A percentile compares a stretch with the other conserved stretches of the same genome.
Conservation (phyloP, 495 filamentous ascomycete species). For the Hypomontagnella monticulosa region DNA sequence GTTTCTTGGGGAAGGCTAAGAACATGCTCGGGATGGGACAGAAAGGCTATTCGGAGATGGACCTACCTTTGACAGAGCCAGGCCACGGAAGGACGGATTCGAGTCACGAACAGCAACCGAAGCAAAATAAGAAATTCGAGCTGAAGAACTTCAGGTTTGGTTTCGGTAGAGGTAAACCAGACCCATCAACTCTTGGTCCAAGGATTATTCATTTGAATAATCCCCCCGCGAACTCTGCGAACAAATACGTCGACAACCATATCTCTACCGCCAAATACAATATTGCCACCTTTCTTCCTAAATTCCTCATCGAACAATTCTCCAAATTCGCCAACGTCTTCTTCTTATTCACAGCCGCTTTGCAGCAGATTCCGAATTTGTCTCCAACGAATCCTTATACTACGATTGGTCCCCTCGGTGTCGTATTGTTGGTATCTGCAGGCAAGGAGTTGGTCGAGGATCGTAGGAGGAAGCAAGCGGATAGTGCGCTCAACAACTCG, state of each 20-base stretch:
- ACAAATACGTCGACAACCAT: conserved; percentile 95
- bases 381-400: conserved; percentile 96
- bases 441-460: conserved; percentile 96
- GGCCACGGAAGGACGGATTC: conserved; percentile 53
- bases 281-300: conserved; percentile 90
- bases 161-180: conserved; percentile 84
- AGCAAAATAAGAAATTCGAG: conserved; percentile 67
- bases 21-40: conserved; percentile 90
- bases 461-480: conserved; percentile 86
- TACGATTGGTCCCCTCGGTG: conserved; percentile 89
- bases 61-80: conserved; percentile 89
- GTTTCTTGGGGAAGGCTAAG: conserved; percentile 85
- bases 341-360: conserved; percentile 95
- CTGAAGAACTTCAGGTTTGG: conserved; percentile 89
- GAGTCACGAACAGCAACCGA: conserved; percentile 46
- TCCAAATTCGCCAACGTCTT: conserved; percentile 99
- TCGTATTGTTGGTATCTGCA: conserved; percentile 92
- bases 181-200: conserved; percentile 90
- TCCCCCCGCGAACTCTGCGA: conserved; percentile 85
- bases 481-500: conserved; percentile 87
- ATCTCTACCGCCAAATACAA: conserved; percentile 99
- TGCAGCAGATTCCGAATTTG: conserved; percentile 96
- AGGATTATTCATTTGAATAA: conserved; percentile 97
- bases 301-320: conserved; percentile 99
- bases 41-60: conserved; percentile 93